Conservation (phyloP, 2,329 filamentous ascomycete genomes). For the Gaeumannomyces tritici region DNA sequence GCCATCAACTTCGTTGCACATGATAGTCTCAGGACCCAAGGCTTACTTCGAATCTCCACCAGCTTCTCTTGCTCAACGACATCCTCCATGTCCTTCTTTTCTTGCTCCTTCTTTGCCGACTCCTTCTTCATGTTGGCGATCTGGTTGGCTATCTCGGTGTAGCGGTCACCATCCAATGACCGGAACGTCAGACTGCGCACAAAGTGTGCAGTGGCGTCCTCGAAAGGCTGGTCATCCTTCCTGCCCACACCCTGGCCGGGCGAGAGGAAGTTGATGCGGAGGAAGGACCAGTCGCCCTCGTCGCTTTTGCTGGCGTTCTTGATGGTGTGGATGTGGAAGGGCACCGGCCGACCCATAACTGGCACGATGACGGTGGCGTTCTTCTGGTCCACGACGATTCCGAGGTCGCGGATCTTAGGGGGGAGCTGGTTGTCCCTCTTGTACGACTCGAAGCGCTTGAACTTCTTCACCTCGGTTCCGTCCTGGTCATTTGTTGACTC, state of each 20-base stretch:
- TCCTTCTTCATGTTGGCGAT: slow-evolving; percentile 97
- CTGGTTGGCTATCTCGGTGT: slow-evolving; percentile 83
- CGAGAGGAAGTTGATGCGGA: slow-evolving; percentile 95
- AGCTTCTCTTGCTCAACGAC: slow-evolving; percentile 98
- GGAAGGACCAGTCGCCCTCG: slow-evolving; percentile 85
- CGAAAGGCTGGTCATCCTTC: slow-evolving; percentile 96
- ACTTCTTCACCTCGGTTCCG: slow-evolving; percentile 91
- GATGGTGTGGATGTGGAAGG: slow-evolving; percentile 96
- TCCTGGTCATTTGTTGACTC: slow-evolving; percentile 79
- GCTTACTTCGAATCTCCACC: slow-evolving; percentile 80
- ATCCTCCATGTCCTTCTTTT: slow-evolving; percentile 99
- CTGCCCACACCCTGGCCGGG: slow-evolving; percentile 94
- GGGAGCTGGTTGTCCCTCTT: slow-evolving; percentile 96
- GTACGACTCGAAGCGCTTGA: slow-evolving; percentile 98
- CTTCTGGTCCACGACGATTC: slow-evolving; percentile 85
- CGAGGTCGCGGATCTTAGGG: slow-evolving; percentile 68
- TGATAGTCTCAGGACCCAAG: background rate
- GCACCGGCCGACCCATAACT: slow-evolving; percentile 94
- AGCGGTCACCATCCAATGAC: slow-evolving; percentile 78
- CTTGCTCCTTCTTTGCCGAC: slow-evolving; percentile 83
- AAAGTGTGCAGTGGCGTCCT: slow-evolving; percentile 92
- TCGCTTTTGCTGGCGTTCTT: slow-evolving; percentile 98
- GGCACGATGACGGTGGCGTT: slow-evolving; percentile 85
- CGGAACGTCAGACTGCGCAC: slow-evolving; percentile 91
- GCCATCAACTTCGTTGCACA: slow-evolving; percentile 11